Base-by-base conservation (phyloP, 768 basidiomycete genomes). In the Cystofilobasidium capitatum region DNA sequence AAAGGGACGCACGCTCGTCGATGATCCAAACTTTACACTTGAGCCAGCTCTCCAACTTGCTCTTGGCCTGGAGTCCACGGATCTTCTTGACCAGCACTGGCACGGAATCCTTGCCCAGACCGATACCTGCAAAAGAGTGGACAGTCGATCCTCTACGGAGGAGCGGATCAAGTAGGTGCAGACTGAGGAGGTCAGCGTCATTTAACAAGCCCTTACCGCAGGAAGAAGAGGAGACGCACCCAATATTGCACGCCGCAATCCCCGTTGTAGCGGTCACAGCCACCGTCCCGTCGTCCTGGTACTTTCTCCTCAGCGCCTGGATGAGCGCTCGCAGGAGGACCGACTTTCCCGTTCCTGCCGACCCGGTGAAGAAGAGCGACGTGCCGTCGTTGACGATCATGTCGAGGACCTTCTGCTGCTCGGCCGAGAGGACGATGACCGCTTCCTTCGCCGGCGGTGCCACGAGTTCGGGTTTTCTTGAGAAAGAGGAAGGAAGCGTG, bases 21-120 rank as follows among this genome's bases (percentile, higher is more conserved):
- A 94, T 83, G 71, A 94, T 85, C 39, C 93, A 80, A 2, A 91
- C 89, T 74, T 85, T 87, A 1, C 90, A 89, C 64, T 90, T 81
- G 65, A 81, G 69, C 96, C 96, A 99, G 60, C 91, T 81, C 2
- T 83, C 75, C 42, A 78, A 77, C 0, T 91, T 86, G 80, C 84
- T 89, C 72, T 78, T 82, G 54, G n/a, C n/a, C n/a, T n/a, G n/a
- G n/a, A 96, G 77, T 73, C 84, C 92, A 0, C 72, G 76, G 4
- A 83, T 80, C 51, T 63, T 66, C 10, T 59, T 49, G 12, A 42
- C 65, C 22, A 60, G n/a, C 24, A 44, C 60, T 22, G 37, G 40
- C 10, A 54, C 65, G 24, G 58, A n/a, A 29, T 66, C 65, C 10
- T 37, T 45, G 7, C 65, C 65, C 24, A 70, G 36, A 8, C 69